Evolutionary conservation across 192 early-diverging fungal species (phyloP), one percentile per base, ranked within the genome.

Genomic region (Backusella westeae): DNA sequence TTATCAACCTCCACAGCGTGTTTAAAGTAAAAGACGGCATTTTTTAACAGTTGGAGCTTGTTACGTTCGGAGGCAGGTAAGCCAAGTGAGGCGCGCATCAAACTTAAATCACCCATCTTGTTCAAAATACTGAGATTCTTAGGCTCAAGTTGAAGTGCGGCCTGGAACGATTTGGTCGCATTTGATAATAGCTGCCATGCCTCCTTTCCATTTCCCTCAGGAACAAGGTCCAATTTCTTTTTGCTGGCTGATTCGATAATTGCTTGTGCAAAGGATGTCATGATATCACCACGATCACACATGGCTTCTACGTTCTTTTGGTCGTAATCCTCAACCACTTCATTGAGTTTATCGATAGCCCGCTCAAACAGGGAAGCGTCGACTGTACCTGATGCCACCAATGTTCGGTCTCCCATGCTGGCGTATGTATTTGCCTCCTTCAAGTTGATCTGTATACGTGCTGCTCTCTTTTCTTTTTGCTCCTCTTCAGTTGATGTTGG

Each of bases 261-360:
- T 0, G 83, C 81, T 29, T 88, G 87, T 23, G 85, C 87, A 71
- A 79, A 86, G 14, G 81, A 71, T 9, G 83, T 82, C 67, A 86
- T 73, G 3, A 89, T 69, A 82, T 89, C 88, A 6, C 86, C 88
- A 26, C 81, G 84, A 71, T 89, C 88, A 67, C 88, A 89, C 53
- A 86, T 75, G 2, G 88, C 88, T 74, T 89, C 86, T 3, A 85
- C 85, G 74, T 89, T 81, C 1, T 78, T 79, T 4, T 74, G 73
- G 38, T 85, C 82, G n/a, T 79, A 38, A 19, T 72, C 56, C 0
- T 74, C 68, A 44, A 85, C 72, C 3, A 89, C 76, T 34, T 77
- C 72, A 41, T 87, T 75, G 70, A 89, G 46, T 29, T 80, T 74
- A 49, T 86, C 71, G n/a, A 87, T 21, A 0, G 86, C 82, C 2